phyloP scores from a whole-genome alignment of 2,329 filamentous ascomycete genomes.

The Monascus ruber region DNA sequence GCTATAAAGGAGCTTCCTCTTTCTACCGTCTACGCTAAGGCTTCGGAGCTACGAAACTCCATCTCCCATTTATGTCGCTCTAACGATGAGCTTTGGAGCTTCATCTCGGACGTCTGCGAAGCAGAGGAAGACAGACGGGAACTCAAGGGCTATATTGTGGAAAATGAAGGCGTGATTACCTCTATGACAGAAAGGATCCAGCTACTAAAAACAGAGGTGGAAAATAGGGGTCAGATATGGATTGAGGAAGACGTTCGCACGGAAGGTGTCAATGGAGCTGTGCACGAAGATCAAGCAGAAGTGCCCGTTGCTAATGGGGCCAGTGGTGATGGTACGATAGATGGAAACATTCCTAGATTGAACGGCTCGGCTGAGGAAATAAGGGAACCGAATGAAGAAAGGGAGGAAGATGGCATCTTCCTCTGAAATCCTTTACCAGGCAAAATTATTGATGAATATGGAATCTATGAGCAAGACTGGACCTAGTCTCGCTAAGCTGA shows the following conservation, averaged over 20 bases:
- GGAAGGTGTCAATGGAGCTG: constrained; percentile 11
- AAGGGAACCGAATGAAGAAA: constrained; percentile 1
- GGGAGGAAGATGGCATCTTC: constrained; percentile 18
- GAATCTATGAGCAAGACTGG: too few relatives aligned
- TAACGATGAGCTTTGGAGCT: constrained; percentile 46
- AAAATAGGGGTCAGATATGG: constrained; percentile 46
- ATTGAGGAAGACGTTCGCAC: constrained; percentile 16
- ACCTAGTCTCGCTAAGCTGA: too few relatives aligned
- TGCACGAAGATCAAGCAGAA: constrained; percentile 9
- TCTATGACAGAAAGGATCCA: constrained; percentile 45
- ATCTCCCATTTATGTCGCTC: constrained; percentile 47
- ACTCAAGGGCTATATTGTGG: constrained; percentile 33
- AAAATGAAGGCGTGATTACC: constrained; percentile 47
- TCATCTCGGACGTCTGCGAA: constrained; percentile 36
- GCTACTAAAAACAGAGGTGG: constrained; percentile 41
- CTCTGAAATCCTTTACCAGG: constrained; percentile 10
- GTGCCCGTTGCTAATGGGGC: constrained; percentile 12
- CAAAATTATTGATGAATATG: too few relatives aligned
- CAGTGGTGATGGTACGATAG: neutral
- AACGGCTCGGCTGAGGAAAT: neutral
- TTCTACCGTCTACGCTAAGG: constrained; percentile 49
- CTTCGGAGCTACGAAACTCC: constrained; percentile 49
- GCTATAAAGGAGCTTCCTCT: constrained; percentile 49
- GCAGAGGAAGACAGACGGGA: constrained; percentile 37
- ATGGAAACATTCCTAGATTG: constrained; percentile 2